Evolutionary conservation across 495 filamentous ascomycete species (phyloP), one percentile per base, ranked within the genome.

Genomic region (Pseudevernia furfuracea): DNA sequence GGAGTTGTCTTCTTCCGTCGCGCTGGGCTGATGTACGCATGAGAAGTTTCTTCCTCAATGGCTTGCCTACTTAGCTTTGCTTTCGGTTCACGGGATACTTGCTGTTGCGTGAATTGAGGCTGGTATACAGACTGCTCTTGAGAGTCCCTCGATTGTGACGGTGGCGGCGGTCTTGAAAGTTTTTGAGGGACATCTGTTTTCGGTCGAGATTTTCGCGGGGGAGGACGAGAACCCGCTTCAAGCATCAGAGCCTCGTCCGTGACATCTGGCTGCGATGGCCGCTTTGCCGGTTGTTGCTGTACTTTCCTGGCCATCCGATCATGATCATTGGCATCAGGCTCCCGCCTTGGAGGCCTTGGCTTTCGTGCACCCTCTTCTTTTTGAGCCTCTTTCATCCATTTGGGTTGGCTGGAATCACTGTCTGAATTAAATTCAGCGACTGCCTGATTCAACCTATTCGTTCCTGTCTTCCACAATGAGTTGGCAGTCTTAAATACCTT

Each of bases 221-320:
- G 80, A 37, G 72, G 77, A 60, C 82, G 83, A 43, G 73, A 73
- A 23, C 77, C 79, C 25, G 81, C 78, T 74, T 97, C 94, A n/a
- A 98, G 81, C 80, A 96, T 87, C 62, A 95, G 69, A 25, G 93
- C 94, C 74, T 98, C 94, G 71, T 97, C 90, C 0, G 94, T 97
- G 12, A 91, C 76, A 70, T 46, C 71, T 60, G 59, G 44, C 64
- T 74, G 67, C 57, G 64, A n/a, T 65, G 66, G n/a, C 59, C 36
- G 49, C 72, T 41, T 30, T 21, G 52, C 44, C 46, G 55, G 53
- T 53, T 44, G 66, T 21, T 62, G 65, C 15, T 48, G 32, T 28
- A 17, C 34, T 21, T 32, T 30, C 39, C 39, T 36, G 7, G 37
- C 60, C 30, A 48, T 59, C 37, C 59, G 55, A 46, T 46, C 55